Evolutionary conservation across 192 early-diverging fungal species (phyloP).

Genomic region (Allomyces javanicus): DNA sequence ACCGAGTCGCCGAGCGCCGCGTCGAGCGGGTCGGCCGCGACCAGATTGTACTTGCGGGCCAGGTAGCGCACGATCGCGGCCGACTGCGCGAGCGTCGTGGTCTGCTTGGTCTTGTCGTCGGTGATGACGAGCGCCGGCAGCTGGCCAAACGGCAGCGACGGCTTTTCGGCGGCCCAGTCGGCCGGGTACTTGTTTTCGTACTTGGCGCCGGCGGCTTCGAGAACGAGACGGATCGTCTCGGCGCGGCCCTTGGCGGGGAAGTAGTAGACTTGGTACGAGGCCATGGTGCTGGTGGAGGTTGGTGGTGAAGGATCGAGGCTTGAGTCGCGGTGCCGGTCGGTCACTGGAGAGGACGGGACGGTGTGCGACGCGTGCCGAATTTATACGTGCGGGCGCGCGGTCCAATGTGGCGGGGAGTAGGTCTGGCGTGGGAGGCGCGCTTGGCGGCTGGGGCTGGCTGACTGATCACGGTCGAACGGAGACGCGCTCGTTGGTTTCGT

Average conservation of each 20-base stretch:
- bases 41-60: conserved; percentile 14
- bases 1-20: conserved; percentile 13
- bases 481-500: no score
- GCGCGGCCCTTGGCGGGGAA: neutral
- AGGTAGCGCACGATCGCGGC: conserved; percentile 27
- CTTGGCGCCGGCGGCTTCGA: neutral
- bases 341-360: no score
- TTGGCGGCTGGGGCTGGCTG: no score
- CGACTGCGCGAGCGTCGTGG: conserved; percentile 18
- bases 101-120: conserved; percentile 7
- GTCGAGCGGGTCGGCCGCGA: conserved; percentile 8
- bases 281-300: neutral
- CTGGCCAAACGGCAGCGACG: conserved; percentile 21
- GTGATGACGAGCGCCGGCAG: conserved; percentile 26
- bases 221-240: neutral
- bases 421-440: no score
- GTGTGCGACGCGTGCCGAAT: no score
- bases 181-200: conserved; percentile 4
- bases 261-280: neutral
- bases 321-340: no score
- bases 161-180: conserved; percentile 20
- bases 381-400: no score
- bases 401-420: no score
- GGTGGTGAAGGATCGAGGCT: no score
- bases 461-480: no score